Evolutionary conservation across 1,284 basidiomycete genomes (phyloP), one percentile per base, ranked within the genome.

Genomic region (Fomes fomentarius): DNA sequence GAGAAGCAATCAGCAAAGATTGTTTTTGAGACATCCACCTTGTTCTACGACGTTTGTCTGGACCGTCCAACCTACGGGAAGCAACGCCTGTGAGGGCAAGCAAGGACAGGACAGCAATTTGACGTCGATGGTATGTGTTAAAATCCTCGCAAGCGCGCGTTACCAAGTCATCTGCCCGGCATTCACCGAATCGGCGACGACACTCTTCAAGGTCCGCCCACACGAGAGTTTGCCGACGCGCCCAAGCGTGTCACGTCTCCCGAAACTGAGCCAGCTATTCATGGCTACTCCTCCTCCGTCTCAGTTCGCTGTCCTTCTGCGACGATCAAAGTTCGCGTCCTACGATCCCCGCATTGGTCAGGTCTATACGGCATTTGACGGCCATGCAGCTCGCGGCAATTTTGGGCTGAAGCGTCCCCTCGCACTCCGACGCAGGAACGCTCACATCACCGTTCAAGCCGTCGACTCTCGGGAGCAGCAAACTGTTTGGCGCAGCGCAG

Each of bases 41-140:
- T 42, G 41, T 49, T 91, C 87, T 91, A 67, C 87, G 86, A 89
- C 89, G 81, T 79, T 87, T 91, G 89, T 92, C 90, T 92, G 89
- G 89, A 86, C 89, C 81, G 73, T 84, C 83, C 78, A 77, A 82
- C 80, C 85, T 74, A 83, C 65, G 63, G 67, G 44, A 47, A 58
- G 64, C 65, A 58, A 59, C 67, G 73, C 73, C 71, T 56, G 56
- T 63, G 53, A 65, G 60, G 68, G 70, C 66, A 70, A 74, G 75
- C 74, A 68, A 77, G 81, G 82, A 81, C 63, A 75, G 67, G 80
- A 89, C 75, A 83, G 89, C 82, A 91, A 91, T 91, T 90, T 86
- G 80, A 86, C 87, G 85, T 79, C 80, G 78, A 61, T 57, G 62
- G 56, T 65, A 56, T 26, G 28, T 52, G 38, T 30, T 25, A 26